phyloP scores from a whole-genome alignment of 306 rosid genomes.

The Abrus precatorius region DNA sequence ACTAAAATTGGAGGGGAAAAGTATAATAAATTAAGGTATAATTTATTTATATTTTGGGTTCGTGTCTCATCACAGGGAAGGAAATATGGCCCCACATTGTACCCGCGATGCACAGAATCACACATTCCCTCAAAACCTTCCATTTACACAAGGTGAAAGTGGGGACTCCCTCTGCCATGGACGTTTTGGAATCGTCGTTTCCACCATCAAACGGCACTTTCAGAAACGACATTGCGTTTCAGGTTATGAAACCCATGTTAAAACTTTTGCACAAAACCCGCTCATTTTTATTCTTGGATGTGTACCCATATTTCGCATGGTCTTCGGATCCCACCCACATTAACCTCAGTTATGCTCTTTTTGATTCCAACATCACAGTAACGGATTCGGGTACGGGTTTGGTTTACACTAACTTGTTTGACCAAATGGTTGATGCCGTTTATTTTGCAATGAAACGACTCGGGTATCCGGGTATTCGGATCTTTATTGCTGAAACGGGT shows the following conservation, averaged over 20 bases:
- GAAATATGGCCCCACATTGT: conserved; percentile 65
- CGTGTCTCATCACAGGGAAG: conserved; percentile 11
- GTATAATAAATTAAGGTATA: too few relatives aligned
- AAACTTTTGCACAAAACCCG: conserved; percentile 67
- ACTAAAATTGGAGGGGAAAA: too few relatives aligned
- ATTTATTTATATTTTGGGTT: too few relatives aligned
- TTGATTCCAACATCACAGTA: conserved; percentile 57
- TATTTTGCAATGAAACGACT: conserved; percentile 78
- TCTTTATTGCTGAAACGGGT: conserved; percentile 90
- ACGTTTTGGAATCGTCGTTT: conserved; percentile 68
- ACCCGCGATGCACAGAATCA: conserved; percentile 71
- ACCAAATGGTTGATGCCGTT: conserved; percentile 90
- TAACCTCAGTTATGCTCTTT: conserved; percentile 65
- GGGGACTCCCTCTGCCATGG: conserved; percentile 79
- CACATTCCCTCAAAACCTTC: conserved; percentile 51
- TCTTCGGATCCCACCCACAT: conserved; percentile 60
- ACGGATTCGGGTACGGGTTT: conserved; percentile 72
- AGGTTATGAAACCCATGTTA: conserved; percentile 72
- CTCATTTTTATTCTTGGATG: conserved; percentile 84
- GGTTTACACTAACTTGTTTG: conserved; percentile 73
- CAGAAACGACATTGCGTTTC: conserved; percentile 62
- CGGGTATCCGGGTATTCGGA: conserved; percentile 69
- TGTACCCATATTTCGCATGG: conserved; percentile 82
- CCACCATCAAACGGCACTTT: conserved; percentile 86
- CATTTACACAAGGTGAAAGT: conserved; percentile 69